These are phyloP conservation scores for Xylaria multiplex DNA, from an alignment of 2,329 filamentous ascomycete genomes.

Conservation along the genomic window DNA sequence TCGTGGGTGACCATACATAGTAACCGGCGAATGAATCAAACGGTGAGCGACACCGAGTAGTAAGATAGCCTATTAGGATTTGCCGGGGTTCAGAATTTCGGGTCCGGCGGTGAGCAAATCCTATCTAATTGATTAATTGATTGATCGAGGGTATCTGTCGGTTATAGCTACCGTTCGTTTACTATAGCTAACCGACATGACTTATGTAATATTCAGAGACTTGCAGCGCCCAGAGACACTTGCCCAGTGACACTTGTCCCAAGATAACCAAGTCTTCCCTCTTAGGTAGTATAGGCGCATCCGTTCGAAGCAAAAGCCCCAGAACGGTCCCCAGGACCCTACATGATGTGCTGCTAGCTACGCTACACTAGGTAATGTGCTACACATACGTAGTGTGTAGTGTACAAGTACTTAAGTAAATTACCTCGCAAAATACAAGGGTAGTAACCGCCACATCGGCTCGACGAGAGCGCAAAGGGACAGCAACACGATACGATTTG, in stretches of 20 bases:
- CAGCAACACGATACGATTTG: constrained; percentile 16
- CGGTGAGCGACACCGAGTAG: not conserved
- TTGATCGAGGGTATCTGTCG: not conserved
- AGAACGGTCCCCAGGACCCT: not conserved
- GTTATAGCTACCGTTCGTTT: constrained; percentile 12
- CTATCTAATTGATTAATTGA: not conserved
- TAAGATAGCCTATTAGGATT: constrained; percentile 29
- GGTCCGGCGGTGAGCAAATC: constrained; percentile 19
- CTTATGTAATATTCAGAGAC: constrained; percentile 25
- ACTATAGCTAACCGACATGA: not conserved
- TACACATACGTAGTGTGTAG: too few species aligned
- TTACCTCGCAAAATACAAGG: constrained; percentile 4
- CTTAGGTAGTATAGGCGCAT: constrained; percentile 11
- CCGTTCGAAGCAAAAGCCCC: constrained; percentile 12
- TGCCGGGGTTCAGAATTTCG: constrained; percentile 13
- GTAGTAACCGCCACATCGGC: constrained; percentile 7
- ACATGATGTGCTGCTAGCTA: not conserved
- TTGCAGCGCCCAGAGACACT: constrained; percentile 1
- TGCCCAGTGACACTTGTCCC: not conserved
- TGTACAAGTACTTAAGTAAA: not conserved
- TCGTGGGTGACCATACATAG: not conserved
- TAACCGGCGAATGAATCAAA: not conserved
- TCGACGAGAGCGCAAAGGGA: constrained; percentile 1
- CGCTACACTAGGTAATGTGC: too few species aligned
- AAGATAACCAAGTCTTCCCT: not conserved